A percentile compares a stretch with the other conserved stretches of the same genome.
Conservation (phyloP, 139 green algal species). For the Chlorokybus atmophyticus region DNA sequence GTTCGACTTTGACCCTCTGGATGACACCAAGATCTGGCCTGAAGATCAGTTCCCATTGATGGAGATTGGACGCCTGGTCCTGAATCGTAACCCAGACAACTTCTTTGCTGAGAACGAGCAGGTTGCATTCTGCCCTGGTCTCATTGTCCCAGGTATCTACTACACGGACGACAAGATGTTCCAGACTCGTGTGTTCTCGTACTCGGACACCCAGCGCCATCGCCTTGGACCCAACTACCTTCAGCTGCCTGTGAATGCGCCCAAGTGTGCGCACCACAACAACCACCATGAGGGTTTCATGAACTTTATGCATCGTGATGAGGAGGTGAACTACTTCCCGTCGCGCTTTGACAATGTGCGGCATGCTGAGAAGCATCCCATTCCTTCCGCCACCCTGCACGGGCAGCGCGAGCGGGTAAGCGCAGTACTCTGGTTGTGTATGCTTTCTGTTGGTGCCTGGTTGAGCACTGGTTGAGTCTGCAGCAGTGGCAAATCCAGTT, state of each 20-base stretch:
- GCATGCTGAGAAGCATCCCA: conserved; percentile 59
- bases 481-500: no score
- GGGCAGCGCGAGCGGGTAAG: conserved; percentile 56
- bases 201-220: conserved; percentile 78
- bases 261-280: conserved; percentile 39
- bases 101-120: conserved; percentile 79
- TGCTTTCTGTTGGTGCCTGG: no score
- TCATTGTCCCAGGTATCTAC: conserved; percentile 62
- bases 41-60: conserved; percentile 60
- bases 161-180: conserved; percentile 94
- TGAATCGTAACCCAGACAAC: conserved; percentile 76
- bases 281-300: conserved; percentile 96
- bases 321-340: conserved; percentile 97
- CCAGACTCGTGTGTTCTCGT: conserved; percentile 79
- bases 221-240: conserved; percentile 92
- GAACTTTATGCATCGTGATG: conserved; percentile 84
- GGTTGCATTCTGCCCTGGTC: conserved; percentile 63
- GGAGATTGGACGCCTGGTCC: conserved; percentile 63
- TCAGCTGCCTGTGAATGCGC: conserved; percentile 25
- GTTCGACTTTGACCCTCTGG: conserved; percentile 70
- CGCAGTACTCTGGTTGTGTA: no score
- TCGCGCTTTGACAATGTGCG: conserved; percentile 69
- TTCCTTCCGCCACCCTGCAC: conserved; percentile 29
- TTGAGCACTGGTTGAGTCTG: no score
- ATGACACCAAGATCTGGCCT: conserved; percentile 74